phyloP scores from a whole-genome alignment of 306 rosid species.

The Geum urbanum region DNA sequence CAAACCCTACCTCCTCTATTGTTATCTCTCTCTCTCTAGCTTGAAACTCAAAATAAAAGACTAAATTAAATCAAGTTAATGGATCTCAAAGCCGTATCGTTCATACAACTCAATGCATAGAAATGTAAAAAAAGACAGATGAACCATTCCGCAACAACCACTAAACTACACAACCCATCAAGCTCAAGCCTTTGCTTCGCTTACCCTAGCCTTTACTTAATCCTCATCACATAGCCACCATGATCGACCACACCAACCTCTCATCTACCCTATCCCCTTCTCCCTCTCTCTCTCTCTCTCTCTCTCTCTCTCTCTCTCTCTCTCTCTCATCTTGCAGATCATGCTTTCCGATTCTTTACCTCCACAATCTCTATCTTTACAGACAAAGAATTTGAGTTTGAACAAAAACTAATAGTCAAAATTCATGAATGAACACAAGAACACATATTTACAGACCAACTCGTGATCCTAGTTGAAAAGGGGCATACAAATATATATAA shows the following conservation, averaged over 20 bases:
- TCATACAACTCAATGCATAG: conserved; percentile 29
- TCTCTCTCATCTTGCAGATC: too few species aligned
- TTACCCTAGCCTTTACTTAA: not conserved
- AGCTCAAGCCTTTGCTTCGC: not conserved
- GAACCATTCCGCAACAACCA: conserved; percentile 27
- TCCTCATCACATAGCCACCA: not conserved
- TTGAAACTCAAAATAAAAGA: too few species aligned
- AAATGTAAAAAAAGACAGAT: conserved; percentile 36
- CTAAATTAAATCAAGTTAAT: too few species aligned
- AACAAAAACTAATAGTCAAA: not conserved
- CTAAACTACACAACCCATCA: not conserved
- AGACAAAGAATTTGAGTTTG: too few species aligned
- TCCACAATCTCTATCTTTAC: not conserved
- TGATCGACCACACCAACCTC: conserved; percentile 8
- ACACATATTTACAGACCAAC: not conserved
- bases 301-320: too few species aligned
- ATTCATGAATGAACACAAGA: not conserved
- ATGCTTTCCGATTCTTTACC: too few species aligned
- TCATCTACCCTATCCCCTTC: conserved; percentile 7
- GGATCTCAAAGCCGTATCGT: conserved; percentile 43
- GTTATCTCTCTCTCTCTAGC: conserved; percentile 12
- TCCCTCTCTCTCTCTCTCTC: too few species aligned
- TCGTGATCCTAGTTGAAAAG: not conserved
- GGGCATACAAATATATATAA: not conserved
- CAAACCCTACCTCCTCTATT: too few species aligned